Evolutionary conservation across 495 filamentous ascomycete species (phyloP).

Genomic region (Trichoderma gamsii): DNA sequence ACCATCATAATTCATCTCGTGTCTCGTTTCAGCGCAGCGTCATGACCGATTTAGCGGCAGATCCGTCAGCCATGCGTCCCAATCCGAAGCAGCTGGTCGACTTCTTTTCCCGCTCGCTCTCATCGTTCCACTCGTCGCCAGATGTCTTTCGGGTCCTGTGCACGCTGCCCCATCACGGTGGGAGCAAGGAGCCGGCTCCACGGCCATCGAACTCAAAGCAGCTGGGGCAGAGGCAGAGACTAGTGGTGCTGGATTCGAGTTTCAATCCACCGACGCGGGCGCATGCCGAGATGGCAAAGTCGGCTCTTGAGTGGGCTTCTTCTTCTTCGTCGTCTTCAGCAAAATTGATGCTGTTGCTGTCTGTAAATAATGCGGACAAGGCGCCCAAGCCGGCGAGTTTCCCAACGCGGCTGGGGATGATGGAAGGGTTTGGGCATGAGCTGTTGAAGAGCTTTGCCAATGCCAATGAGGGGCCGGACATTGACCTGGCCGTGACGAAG

Average conservation of each 20-base stretch:
- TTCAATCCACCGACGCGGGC: slow-evolving; percentile 92
- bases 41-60: not conserved
- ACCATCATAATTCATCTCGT: not conserved
- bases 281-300: slow-evolving; percentile 67
- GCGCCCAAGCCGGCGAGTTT: slow-evolving; percentile 75
- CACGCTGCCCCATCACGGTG: slow-evolving; percentile 39
- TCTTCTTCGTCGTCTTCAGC: not conserved
- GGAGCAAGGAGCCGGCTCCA: slow-evolving; percentile 17
- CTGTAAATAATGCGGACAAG: slow-evolving; percentile 92
- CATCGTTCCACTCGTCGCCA: slow-evolving; percentile 50
- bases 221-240: slow-evolving; percentile 23
- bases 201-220: slow-evolving; percentile 21
- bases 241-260: slow-evolving; percentile 88
- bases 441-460: slow-evolving; percentile 19
- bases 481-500: slow-evolving; percentile 80
- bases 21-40: not conserved
- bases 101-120: slow-evolving; percentile 46
- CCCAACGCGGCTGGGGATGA: slow-evolving; percentile 77
- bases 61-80: not conserved
- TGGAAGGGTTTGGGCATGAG: slow-evolving; percentile 57
- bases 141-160: slow-evolving; percentile 55
- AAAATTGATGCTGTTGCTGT: slow-evolving; percentile 69
- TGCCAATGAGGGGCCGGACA: slow-evolving; percentile 21
- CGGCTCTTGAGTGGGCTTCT: slow-evolving; percentile 47
- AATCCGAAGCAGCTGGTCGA: slow-evolving; percentile 22